Percentiles rank a stretch among this genome's conserved stretches.
Evolutionary conservation across 306 rosid genomes (phyloP).

Genomic region (Prunus fruticosa): DNA sequence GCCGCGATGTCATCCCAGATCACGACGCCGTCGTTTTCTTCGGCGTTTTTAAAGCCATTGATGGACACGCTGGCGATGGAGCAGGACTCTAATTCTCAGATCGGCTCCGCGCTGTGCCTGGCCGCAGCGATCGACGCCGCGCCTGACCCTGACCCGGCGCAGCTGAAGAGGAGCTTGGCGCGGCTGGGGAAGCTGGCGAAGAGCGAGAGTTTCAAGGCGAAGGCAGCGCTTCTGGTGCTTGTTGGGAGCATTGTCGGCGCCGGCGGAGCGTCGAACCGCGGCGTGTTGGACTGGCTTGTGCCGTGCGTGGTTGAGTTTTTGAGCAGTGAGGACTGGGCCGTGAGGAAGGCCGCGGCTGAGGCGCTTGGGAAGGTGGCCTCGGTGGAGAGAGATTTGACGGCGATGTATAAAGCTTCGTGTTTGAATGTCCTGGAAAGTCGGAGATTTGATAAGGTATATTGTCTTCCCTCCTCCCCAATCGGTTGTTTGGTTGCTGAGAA

Average conservation of each 20-base stretch:
- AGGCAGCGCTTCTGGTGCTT: slow-evolving; percentile 69
- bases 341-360: slow-evolving; percentile 89
- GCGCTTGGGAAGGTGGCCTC: slow-evolving; percentile 71
- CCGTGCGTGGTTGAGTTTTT: slow-evolving; percentile 72
- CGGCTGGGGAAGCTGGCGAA: slow-evolving; percentile 74
- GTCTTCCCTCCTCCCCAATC: background rate
- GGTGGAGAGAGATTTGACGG: slow-evolving; percentile 58
- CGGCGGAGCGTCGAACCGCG: slow-evolving; percentile 72
- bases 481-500: slow-evolving; percentile 14
- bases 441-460: slow-evolving; percentile 82
- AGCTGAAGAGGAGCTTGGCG: slow-evolving; percentile 56
- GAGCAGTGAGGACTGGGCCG: slow-evolving; percentile 81
- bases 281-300: slow-evolving; percentile 72
- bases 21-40: slow-evolving; percentile 65
- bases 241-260: slow-evolving; percentile 65
- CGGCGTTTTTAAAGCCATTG: slow-evolving; percentile 68
- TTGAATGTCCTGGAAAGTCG: slow-evolving; percentile 75
- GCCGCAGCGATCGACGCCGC: slow-evolving; percentile 86
- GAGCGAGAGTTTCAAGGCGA: slow-evolving; percentile 74
- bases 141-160: slow-evolving; percentile 60
- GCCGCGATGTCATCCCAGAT: slow-evolving; percentile 74
- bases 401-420: slow-evolving; percentile 53
- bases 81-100: slow-evolving; percentile 84
- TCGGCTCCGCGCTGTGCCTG: slow-evolving; percentile 90
- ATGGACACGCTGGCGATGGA: slow-evolving; percentile 71